Base-by-base conservation (phyloP, 1,284 basidiomycete species). In the Leccinum angustisporum region DNA sequence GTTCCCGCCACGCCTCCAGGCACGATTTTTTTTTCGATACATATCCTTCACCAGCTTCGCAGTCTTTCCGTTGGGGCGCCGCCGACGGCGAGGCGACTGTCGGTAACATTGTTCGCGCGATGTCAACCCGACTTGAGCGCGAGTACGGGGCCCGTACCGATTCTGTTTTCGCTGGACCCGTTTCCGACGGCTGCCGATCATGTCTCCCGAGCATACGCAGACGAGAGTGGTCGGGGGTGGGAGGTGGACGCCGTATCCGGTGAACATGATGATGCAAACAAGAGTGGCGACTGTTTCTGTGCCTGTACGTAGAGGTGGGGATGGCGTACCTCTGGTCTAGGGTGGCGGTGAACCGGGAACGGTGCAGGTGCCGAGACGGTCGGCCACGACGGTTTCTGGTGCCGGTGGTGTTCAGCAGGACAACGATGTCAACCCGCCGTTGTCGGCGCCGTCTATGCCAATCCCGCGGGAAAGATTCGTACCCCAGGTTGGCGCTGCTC, bases 381-480 rank as follows among this genome's bases (percentile, higher is more conserved):
- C 61, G 1, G 57, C 25, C 46, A 63, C 61, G 30, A 40, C 58
- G 1, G 8, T 50, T 11, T 51, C 57, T 8, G 48, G 46, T 2
- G 56, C 13, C 25, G 46, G 9, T 31, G 46, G 11, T 31, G 14
- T 18, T 46, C 21, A 31, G 9, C 60, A 55, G n/a, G 64, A 58
- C 3, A n/a, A 25, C 2, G 43, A 54, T 27, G 30, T 34, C 31
- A 53, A 13, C 18, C 30, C n/a, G 4, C 30, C 33, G 21, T 54
- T 58, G 11, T 52, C 54, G 25, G 38, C 57, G n/a, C 34, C 60
- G 2, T 25, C 63, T 4, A 25, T 61, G 27, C 72, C 74, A 1
- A 83, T 88, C 27, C 84, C 82, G 1, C 72, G 87, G 34, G 77
- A 85, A 2, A 86, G 87, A 59, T 90, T 91, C 67, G 80, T 83